These are phyloP conservation scores for Pseudogymnoascus sp. DNA, from an alignment of 2,329 filamentous ascomycete species.

Conservation along the genomic window DNA sequence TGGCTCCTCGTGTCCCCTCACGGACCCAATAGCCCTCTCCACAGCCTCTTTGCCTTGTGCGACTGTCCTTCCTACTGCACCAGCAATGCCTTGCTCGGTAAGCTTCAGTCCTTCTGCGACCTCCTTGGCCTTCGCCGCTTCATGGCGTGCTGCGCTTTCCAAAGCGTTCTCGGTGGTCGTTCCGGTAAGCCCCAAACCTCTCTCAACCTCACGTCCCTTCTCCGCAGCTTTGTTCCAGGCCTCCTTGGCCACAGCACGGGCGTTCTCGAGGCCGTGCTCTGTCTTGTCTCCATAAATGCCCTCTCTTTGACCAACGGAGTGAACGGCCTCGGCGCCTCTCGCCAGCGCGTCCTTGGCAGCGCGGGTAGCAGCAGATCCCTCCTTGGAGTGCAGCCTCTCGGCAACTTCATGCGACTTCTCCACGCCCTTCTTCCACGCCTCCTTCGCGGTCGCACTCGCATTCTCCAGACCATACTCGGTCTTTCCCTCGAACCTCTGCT, in stretches of 20 bases:
- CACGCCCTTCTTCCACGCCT: constrained; percentile 1
- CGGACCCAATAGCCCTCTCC: constrained; percentile 34
- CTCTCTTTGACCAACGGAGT: neutral
- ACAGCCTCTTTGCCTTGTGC: constrained; percentile 32
- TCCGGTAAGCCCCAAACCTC: neutral
- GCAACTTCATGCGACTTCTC: constrained; percentile 9
- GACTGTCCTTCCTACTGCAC: constrained; percentile 34
- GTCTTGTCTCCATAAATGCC: neutral
- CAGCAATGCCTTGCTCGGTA: constrained; percentile 31
- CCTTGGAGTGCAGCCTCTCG: neutral
- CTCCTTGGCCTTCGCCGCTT: neutral
- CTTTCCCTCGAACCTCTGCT: constrained; percentile 17
- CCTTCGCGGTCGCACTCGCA: constrained; percentile 17
- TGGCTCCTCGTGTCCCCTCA: constrained; percentile 40
- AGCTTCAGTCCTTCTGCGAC: constrained; percentile 24
- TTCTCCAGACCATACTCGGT: constrained; percentile 13
- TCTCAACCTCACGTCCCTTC: neutral
- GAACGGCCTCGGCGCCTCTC: neutral
- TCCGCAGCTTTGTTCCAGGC: neutral
- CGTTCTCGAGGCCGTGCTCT: constrained; percentile 15
- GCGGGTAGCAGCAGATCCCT: neutral
- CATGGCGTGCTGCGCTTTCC: neutral
- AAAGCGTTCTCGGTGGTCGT: neutral
- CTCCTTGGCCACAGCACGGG: constrained; percentile 16
- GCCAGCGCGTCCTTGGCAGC: neutral